These are phyloP conservation scores for Brettanomyces sp. DNA, from an alignment of 805 yeast species.

Conservation along the genomic window DNA sequence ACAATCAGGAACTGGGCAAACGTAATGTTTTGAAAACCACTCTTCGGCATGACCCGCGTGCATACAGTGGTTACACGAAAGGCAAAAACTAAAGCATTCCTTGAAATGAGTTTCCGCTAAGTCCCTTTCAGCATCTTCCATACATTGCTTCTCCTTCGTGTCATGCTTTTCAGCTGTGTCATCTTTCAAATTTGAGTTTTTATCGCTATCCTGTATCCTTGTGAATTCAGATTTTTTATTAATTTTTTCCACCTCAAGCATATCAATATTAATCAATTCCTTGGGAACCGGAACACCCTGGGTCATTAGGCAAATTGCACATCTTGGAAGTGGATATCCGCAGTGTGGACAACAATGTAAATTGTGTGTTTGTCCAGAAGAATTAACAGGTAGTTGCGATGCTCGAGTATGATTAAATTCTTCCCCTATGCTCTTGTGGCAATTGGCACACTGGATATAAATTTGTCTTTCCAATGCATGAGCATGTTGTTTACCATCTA, in stretches of 20 bases:
- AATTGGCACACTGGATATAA: conserved; percentile 69
- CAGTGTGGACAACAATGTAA: conserved; percentile 62
- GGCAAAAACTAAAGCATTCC: conserved; percentile 87
- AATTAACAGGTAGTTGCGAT: not conserved
- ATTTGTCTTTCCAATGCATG: conserved; percentile 62
- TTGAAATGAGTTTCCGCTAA: conserved; percentile 39
- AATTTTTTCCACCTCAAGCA: conserved; percentile 1
- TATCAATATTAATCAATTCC: conserved; percentile 23
- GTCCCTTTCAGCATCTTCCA: conserved; percentile 1
- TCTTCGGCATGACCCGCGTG: conserved; percentile 95
- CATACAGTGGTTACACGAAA: conserved; percentile 86
- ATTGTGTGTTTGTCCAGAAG: conserved; percentile 5
- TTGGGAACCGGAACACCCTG: conserved; percentile 58
- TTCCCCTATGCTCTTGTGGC: conserved; percentile 62
- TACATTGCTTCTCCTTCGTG: not conserved
- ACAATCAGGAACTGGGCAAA: conserved; percentile 95
- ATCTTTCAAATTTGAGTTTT: not conserved
- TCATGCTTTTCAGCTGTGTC: not conserved
- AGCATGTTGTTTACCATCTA: conserved; percentile 37
- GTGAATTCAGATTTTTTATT: not conserved
- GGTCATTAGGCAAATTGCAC: conserved; percentile 79
- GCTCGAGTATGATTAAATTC: conserved; percentile 7
- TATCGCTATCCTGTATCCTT: not conserved
- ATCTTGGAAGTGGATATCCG: conserved; percentile 78
- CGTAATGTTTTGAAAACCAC: conserved; percentile 82